Base-by-base conservation (phyloP, 208 protist genomes). In the Wallacemonas sp. region DNA sequence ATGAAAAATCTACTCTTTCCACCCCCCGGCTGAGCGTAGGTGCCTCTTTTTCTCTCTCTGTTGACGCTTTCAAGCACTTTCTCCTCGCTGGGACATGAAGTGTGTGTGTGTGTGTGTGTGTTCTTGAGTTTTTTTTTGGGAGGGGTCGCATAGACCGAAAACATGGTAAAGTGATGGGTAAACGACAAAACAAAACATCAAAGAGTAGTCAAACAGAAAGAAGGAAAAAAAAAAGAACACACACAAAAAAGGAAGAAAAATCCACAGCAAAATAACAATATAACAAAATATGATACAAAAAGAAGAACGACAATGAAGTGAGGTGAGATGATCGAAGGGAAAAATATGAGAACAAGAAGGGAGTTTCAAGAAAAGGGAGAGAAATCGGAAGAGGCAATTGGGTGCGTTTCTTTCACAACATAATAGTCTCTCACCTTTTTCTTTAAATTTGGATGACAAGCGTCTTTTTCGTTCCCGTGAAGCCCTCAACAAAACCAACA, bases 271-370 rank as follows among this genome's bases (percentile, higher is more conserved):
- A 54, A 17, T 59, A 42, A 64, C 28, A 64, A 61, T 56, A 11
- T 1, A 76, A 59, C 45, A 59, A 21, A 63, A 67, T 41, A 49
- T 62, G 22, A 55, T 28, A 44, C 4, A 60, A 33, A 28, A 30
- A 26, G 30, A n/a, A 66, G 1, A 45, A 60, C 24, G 2, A 39
- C 11, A 24, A 61, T 36, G 44, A 66, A 62, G 24, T 46, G n/a
- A 5, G 15, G 2, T 39, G 36, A 41, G 14, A 41, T n/a, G n/a
- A n/a, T n/a, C n/a, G n/a, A 2, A 56, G 47, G 28, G 1, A 59
- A 55, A 60, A 17, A 60, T 2, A 19, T 59, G 2, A 11, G 55
- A 34, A 28, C 51, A 62, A 22, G 27, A 34, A 26, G 21, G 17
- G 17, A 17, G 34, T 61, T 9, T 34, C 27, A 55, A 61, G 11